Percentiles rank a stretch among this genome's conserved stretches.
These are phyloP conservation scores for Zygnema cylindricum DNA, from an alignment of 139 green algal genomes.

Conservation along the genomic window DNA sequence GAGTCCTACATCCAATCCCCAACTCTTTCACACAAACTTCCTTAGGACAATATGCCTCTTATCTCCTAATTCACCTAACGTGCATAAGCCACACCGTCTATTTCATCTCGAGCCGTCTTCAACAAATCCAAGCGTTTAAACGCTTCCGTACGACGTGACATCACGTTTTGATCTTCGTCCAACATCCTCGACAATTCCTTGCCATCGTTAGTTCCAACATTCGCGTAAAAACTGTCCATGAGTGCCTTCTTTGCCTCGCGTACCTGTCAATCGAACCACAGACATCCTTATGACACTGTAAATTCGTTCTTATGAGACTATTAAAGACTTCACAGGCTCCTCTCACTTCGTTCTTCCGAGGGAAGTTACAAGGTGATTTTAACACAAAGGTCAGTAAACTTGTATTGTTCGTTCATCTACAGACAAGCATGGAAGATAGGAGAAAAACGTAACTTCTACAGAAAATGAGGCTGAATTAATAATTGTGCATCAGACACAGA, in stretches of 20 bases:
- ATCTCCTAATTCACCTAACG: background rate
- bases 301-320: no score
- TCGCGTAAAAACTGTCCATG: constrained; percentile 47
- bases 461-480: no score
- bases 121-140: constrained; percentile 48
- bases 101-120: constrained; percentile 44
- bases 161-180: constrained; percentile 43
- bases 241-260: constrained; percentile 35
- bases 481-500: no score
- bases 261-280: constrained; percentile 32
- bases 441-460: no score
- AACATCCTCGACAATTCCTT: constrained; percentile 26
- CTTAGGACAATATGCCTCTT: background rate
- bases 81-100: constrained; percentile 32
- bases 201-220: constrained; percentile 7
- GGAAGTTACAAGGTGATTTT: no score
- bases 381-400: no score
- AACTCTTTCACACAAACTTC: background rate
- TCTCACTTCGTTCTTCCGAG: no score
- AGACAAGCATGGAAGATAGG: no score
- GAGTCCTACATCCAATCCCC: no score
- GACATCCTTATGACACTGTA: no score
- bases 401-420: no score
- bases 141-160: background rate
- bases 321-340: no score